These are phyloP conservation scores for Kwoniella europaea DNA, from an alignment of 768 basidiomycete genomes.

Conservation along the genomic window DNA sequence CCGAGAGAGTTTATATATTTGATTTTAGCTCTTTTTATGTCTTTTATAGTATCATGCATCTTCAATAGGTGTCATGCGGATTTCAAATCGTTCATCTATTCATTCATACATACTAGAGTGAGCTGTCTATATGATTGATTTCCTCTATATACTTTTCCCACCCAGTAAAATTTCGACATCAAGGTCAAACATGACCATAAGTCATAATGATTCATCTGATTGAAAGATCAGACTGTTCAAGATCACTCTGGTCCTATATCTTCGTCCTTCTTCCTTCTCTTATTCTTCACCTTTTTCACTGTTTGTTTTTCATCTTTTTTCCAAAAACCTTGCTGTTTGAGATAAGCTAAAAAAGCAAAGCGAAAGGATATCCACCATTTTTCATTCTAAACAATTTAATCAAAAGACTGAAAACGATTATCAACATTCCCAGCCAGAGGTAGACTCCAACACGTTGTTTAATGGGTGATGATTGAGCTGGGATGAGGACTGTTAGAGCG, in stretches of 20 bases:
- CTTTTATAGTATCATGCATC: no score
- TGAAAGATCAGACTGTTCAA: background rate
- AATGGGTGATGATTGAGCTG: constrained; percentile 67
- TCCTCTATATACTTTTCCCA: no score
- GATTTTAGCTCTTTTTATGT: no score
- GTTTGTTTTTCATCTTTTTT: background rate
- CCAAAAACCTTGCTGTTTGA: background rate
- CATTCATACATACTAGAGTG: no score
- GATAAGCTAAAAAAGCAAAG: constrained; percentile 47
- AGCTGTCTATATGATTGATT: no score
- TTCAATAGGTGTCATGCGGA: no score
- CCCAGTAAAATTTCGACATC: no score
- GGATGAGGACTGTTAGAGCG: constrained; percentile 70
- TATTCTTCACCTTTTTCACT: no score
- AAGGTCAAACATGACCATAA: no score
- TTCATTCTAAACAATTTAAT: constrained; percentile 87
- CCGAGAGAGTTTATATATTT: no score
- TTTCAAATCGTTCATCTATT: no score
- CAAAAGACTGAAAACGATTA: constrained; percentile 84
- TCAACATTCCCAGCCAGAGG: constrained; percentile 79
- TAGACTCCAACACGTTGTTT: constrained; percentile 87
- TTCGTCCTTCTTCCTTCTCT: background rate
- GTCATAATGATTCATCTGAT: no score
- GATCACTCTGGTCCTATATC: background rate
- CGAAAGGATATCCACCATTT: constrained; percentile 70